Evolutionary conservation across 805 yeast genomes (phyloP), one percentile per base, ranked within the genome.

Genomic region (Candida sanyiensis): DNA sequence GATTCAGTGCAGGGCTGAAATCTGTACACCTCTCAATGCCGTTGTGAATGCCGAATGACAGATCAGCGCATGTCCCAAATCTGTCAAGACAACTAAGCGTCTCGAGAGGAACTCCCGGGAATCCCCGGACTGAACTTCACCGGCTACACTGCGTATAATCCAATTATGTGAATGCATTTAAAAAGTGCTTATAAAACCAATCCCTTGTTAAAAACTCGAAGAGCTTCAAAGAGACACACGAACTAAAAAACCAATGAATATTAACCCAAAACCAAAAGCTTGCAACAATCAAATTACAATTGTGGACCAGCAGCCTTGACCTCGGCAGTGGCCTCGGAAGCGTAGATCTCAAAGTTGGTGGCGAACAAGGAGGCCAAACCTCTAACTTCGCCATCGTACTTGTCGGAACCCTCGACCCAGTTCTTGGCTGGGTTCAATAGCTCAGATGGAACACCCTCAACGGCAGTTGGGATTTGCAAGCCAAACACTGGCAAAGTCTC

Each of bases 231-330:
- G 20, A 6, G 16, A 13, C 5, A 7, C 23, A 22, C 22, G 28
- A 36, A 23, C 30, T 32, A 26, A 23, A 30, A n/a, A 18, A 29
- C n/a, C 29, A 16, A 31, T 31, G 34, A 31, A 31, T 31, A 31
- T 31, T 31, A 21, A 31, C 20, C 25, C 26, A 31, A 31, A 31
- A 30, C 22, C 25, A 30, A 15, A 6, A 31, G 21, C 33, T 29
- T 31, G 26, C 34, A 21, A 21, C 24, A 19, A 31, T 13, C 22
- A n/a, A n/a, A n/a, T 38, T 38, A 42, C 13, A 43, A 34, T 17
- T 40, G 70, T 50, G 97, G 98, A 46, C 96, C 98, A 52, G 97
- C 97, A 57, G 93, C 85, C 57, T 82, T 68, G 39, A 90, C 97
- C 62, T 87, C 96, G 20, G 70, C 55, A 26, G 95, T 84, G 48